Base-by-base conservation (phyloP, 495 filamentous ascomycete species). In the Tuber aestivum region DNA sequence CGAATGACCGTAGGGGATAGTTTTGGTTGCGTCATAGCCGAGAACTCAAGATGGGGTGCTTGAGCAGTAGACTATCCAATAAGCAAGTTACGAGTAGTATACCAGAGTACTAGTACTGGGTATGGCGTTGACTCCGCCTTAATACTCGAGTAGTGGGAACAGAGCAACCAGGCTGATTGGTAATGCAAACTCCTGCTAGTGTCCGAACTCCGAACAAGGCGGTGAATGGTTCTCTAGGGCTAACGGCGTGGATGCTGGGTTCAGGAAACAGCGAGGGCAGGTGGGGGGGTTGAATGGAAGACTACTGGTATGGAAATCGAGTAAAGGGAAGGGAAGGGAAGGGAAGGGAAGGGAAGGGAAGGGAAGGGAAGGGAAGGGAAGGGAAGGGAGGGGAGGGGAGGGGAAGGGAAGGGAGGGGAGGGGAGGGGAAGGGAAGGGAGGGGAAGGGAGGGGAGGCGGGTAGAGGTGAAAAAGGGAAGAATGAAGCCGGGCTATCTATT, bases 1-100 rank as follows among this genome's bases (percentile, higher is more conserved):
- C 72, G 41, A 41, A 79, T 70, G 14, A 79, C 73, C 20, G 71
- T 44, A 21, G 76, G 70, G 37, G 78, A 79, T 20, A 79, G 75
- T 41, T 70, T 70, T 6, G 56, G 56, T 32, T 65, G 18, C 27
- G 56, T 1, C 56, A 65, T 65, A 27, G 27, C 27, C 12, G 32
- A 65, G 14, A 35, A 7, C 32, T 65, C 27, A 18, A 65, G n/a
- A 35, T 14, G 3, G 27, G 32, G 14, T 5, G n/a, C 48, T 7
- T 3, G 23, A 50, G 48, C 8, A 9, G 42, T 21, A 45, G 2
- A 1, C 20, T 27, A 0, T n/a, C n/a, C n/a, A n/a, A n/a, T n/a
- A n/a, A n/a, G n/a, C n/a, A n/a, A n/a, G n/a, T n/a, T n/a, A n/a
- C n/a, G n/a, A n/a, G n/a, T n/a, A n/a, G n/a, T n/a, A n/a, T n/a